phyloP scores from a whole-genome alignment of 805 yeast genomes.

The Hanseniaspora meyeri region DNA sequence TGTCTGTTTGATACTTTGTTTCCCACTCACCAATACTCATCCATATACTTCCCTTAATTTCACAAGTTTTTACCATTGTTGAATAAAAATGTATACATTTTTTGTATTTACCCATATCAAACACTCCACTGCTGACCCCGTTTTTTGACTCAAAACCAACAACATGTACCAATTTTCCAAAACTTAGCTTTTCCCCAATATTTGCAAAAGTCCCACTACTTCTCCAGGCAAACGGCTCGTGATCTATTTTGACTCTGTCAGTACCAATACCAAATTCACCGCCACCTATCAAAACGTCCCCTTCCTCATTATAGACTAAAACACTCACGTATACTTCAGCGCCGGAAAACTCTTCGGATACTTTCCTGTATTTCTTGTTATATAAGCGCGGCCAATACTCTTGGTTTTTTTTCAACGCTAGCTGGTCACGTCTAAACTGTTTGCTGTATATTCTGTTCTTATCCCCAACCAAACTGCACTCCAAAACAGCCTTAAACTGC shows the following conservation, averaged over 20 bases:
- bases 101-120: neutral
- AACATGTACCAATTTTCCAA: neutral
- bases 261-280: neutral
- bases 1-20: neutral
- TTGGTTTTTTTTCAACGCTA: neutral
- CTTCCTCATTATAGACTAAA: neutral
- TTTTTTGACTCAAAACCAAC: neutral
- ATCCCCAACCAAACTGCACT: slow-evolving; percentile 42
- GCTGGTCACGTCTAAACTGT: slow-evolving; percentile 36
- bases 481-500: slow-evolving; percentile 47
- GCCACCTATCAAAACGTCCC: neutral
- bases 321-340: neutral
- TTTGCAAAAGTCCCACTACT: neutral
- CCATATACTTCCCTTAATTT: neutral
- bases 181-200: neutral
- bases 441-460: slow-evolving; percentile 38
- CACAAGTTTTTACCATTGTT: neutral
- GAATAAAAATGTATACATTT: neutral
- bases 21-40: neutral
- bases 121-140: neutral
- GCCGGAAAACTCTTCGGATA: neutral
- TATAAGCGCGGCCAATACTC: neutral
- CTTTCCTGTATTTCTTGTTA: neutral
- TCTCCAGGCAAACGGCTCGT: slow-evolving; percentile 1
- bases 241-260: neutral